Evolutionary conservation across 1,139 yeast species (phyloP).

Genomic region (Yamadazyma diddensiae): DNA sequence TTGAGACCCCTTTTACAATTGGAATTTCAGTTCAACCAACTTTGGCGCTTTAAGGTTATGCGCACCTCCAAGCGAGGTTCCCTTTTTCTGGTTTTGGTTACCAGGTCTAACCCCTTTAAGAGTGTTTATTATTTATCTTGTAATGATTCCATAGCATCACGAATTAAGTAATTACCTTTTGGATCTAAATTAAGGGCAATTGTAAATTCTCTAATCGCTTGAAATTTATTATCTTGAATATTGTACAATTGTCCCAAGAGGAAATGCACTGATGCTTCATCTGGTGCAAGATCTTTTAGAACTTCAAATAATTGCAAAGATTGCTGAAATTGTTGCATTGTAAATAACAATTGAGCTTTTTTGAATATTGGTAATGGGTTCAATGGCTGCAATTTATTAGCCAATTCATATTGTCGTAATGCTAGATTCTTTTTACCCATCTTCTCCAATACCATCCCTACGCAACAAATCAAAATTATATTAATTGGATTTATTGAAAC

Average conservation of each 20-base stretch:
- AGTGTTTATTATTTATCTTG: constrained; percentile 24
- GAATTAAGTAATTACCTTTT: constrained; percentile 82
- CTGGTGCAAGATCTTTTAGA: constrained; percentile 77
- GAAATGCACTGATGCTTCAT: constrained; percentile 92
- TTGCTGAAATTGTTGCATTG: constrained; percentile 65
- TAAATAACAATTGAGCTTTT: constrained; percentile 77
- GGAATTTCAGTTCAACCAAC: too few relatives aligned
- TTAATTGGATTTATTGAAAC: constrained; percentile 87
- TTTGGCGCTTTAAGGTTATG: too few relatives aligned
- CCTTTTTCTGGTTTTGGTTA: too few relatives aligned
- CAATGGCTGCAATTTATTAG: constrained; percentile 79
- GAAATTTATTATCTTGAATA: constrained; percentile 66
- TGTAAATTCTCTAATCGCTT: constrained; percentile 84
- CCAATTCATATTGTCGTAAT: constrained; percentile 76
- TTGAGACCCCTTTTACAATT: too few relatives aligned
- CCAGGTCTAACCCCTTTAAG: too few relatives aligned
- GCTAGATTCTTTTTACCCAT: constrained; percentile 70
- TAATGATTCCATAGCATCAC: constrained; percentile 72
- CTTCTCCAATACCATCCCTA: constrained; percentile 91
- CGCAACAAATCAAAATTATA: constrained; percentile 85
- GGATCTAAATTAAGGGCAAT: constrained; percentile 91
- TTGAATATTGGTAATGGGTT: constrained; percentile 87
- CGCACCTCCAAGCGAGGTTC: too few relatives aligned
- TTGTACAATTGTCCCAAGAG: constrained; percentile 84
- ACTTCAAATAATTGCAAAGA: constrained; percentile 76